Evolutionary conservation across 106 monocot species (phyloP), one percentile per base, ranked within the genome.

Genomic region (Narthecium ossifragum): DNA sequence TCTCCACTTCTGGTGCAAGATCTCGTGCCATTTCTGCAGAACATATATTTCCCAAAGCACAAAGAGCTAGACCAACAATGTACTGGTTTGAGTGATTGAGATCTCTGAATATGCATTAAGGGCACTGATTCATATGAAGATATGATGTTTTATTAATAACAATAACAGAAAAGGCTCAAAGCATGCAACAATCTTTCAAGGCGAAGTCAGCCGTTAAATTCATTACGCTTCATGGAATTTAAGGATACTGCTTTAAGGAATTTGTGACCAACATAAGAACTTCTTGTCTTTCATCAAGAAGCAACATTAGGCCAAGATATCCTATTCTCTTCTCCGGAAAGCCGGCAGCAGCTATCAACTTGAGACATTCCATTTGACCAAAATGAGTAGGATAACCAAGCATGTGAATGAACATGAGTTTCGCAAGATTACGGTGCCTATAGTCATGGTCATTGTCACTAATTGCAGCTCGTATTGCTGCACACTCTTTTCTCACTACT

Each of bases 321-420:
- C 96, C 96, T 67, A 98, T 90, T 29, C 96, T 57, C 65, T 98
- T 98, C 68, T 98, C 96, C 45, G 96, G 96, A 56, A 98, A 98
- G 0, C 90, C 96, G 32, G 86, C 57, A 65, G 86, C 75, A 39
- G 96, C 96, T 55, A 98, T 98, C 41, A 98, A 61, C 55, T 98
- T 98, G 46, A 98, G 83, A 46, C 96, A 98, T 73, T 98, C 96
- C 96, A 98, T 98, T 75, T 98, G 96, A 53, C 96, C 96, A 71
- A 98, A 98, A 78, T 98, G 85, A 68, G 86, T 86, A 14, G 78
- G 85, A 52, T 87, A 98, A 37, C 87, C 81, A 63, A 98, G 96
- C 96, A 98, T 98, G 74, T 98, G 96, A 58, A 98, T 98, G 66
- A 98, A 98, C 96, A 98, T 98, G 60, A 98, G 90, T 57, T 98